Percentiles rank a stretch among this genome's conserved stretches.
These are phyloP conservation scores for Cordyceps javanica DNA, from an alignment of 2,329 filamentous ascomycete genomes.

Conservation along the genomic window DNA sequence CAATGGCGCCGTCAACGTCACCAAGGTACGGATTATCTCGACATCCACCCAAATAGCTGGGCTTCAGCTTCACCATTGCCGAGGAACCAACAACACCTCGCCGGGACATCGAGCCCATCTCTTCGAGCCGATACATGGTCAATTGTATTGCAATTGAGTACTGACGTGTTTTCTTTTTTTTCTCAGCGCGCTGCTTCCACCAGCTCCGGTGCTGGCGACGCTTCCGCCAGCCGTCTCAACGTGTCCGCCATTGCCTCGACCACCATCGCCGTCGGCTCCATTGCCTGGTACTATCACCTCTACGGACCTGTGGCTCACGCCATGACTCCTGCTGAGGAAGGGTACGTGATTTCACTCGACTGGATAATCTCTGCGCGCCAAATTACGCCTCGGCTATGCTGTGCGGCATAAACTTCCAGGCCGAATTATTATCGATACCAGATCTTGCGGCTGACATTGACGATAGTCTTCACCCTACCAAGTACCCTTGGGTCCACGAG, in stretches of 20 bases:
- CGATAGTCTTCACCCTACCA: constrained; percentile 76
- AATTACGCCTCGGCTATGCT: not conserved
- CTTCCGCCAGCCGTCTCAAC: constrained; percentile 74
- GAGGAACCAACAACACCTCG: constrained; percentile 26
- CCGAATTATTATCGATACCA: not conserved
- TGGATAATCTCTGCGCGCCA: not conserved
- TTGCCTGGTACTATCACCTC: constrained; percentile 96
- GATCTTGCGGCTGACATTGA: constrained; percentile 21
- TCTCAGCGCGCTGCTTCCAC: constrained; percentile 62
- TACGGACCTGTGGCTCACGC: constrained; percentile 85
- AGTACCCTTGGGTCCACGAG: constrained; percentile 93
- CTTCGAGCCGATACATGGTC: constrained; percentile 16
- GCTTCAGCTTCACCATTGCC: constrained; percentile 25
- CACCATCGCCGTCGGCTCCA: constrained; percentile 76
- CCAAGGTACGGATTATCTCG: constrained; percentile 56
- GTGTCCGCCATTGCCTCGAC: constrained; percentile 82
- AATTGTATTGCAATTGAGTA: constrained; percentile 16
- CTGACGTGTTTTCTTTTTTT: constrained; percentile 31
- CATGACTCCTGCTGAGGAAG: constrained; percentile 92
- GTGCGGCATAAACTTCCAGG: constrained; percentile 14
- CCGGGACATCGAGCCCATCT: constrained; percentile 24
- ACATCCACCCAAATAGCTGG: constrained; percentile 13
- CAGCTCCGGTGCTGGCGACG: constrained; percentile 64
- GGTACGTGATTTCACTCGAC: constrained; percentile 59
- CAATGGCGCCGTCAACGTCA: constrained; percentile 64